Base-by-base conservation (phyloP, 192 early-diverging fungal genomes). In the Backusella macrospora region DNA sequence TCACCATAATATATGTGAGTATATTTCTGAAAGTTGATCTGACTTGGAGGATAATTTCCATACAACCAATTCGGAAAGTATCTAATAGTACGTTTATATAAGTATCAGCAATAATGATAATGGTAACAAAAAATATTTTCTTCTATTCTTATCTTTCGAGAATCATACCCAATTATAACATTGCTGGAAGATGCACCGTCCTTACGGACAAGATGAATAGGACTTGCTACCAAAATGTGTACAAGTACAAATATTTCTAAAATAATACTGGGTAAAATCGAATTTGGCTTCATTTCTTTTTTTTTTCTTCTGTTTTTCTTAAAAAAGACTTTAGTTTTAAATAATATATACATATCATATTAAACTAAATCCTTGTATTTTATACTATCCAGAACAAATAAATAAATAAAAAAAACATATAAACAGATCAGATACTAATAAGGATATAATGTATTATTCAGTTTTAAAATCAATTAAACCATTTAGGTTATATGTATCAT, bases 1-100 rank as follows among this genome's bases (percentile, higher is more conserved):
- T 59, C 63, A 78, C 76, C 76, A 39, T 91, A 88, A 69, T 89
- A 88, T 67, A 93, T 71, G 74, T 92, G 92, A 40, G 92, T 93
- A 70, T 90, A 86, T 46, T 86, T 85, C 23, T 80, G 67, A 59
- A 86, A 75, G 13, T 87, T 82, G 44, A 86, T 74, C 38, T 64
- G 44, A 26, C 47, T 29, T 12, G 73, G 73, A 13, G 49, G 65
- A 38, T 59, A 74, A 18, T 66, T 47, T 16, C 44, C 45, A 42
- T 74, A 74, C 21, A 68, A 15, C 73, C 73, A 74, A n/a, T 74
- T 68, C n/a, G 73, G 73, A 18, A 68, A 74, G 3, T 74, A 74
- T 65, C 73, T 74, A 49, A 15, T 37, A 10, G 37, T 59, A 26
- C 26, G 26, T 59, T 23, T 34, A 34, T 6, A 23, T 59, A 4